Conservation (phyloP, 2,329 filamentous ascomycete species). For the Epichloe festucae region DNA sequence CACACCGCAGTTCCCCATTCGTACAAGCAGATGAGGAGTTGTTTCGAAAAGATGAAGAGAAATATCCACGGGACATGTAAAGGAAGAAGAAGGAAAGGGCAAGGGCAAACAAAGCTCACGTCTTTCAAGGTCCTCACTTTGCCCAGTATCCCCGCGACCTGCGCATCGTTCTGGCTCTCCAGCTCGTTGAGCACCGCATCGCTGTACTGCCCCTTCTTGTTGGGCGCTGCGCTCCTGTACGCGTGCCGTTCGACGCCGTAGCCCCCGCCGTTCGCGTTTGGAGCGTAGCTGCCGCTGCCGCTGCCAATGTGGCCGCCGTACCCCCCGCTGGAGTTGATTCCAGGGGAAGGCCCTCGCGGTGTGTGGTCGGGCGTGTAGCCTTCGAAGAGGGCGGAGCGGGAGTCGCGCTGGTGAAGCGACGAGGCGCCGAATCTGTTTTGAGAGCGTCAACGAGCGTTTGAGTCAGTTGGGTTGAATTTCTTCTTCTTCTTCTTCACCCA, state of each 20-base stretch:
- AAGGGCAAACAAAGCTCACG: constrained; percentile 37
- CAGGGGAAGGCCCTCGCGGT: constrained; percentile 20
- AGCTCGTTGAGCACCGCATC: constrained; percentile 84
- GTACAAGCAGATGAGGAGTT: no score
- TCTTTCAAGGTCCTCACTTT: constrained; percentile 86
- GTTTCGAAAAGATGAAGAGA: no score
- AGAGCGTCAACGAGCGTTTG: no score
- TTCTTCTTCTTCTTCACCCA: neutral
- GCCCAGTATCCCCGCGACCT: constrained; percentile 79
- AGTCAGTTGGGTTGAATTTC: no score
- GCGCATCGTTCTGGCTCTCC: constrained; percentile 86
- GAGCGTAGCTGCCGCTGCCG: constrained; percentile 31
- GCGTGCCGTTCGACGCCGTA: constrained; percentile 19
- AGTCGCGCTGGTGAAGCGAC: constrained; percentile 60
- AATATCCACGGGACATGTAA: no score
- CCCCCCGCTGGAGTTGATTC: constrained; percentile 21
- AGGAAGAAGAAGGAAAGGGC: neutral
- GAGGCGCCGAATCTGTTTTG: constrained; percentile 52
- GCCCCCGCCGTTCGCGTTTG: constrained; percentile 5
- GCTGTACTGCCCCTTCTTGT: constrained; percentile 77
- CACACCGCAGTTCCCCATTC: no score
- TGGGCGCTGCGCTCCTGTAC: constrained; percentile 60
- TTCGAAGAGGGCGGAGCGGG: constrained; percentile 61
- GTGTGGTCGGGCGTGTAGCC: constrained; percentile 46
- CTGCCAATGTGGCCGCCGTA: constrained; percentile 7